Conservation (phyloP, 495 filamentous ascomycete species). For the Penicillium verhagenii region DNA sequence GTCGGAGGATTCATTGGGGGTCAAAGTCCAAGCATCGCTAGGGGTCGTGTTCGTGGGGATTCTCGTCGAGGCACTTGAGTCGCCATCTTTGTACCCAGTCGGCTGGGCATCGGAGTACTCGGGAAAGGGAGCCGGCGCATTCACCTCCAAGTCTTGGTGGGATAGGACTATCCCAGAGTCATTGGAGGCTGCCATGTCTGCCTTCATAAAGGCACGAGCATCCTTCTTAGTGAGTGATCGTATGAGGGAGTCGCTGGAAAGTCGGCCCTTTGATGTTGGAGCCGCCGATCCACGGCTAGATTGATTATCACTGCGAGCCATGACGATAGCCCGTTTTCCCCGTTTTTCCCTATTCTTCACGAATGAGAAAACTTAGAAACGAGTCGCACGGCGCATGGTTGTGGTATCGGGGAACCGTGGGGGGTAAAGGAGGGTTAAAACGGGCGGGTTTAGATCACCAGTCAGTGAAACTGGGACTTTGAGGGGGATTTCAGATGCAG, state of each 20-base stretch:
- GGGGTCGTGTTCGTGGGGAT: conserved; percentile 10
- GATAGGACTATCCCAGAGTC: conserved; percentile 14
- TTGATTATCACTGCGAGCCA: conserved; percentile 26
- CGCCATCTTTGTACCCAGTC: conserved; percentile 5
- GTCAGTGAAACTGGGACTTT: background rate
- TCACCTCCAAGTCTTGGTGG: conserved; percentile 9
- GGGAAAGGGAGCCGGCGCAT: conserved; percentile 19
- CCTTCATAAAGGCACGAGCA: conserved; percentile 5
- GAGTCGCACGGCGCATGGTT: conserved; percentile 21
- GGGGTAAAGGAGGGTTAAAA: background rate
- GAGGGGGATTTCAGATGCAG: background rate
- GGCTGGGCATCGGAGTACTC: conserved; percentile 16
- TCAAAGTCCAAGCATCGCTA: conserved; percentile 11
- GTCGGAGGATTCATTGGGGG: conserved; percentile 18
- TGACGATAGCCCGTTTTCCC: conserved; percentile 12
- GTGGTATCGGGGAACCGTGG: background rate
- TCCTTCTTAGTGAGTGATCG: conserved; percentile 10
- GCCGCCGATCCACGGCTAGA: conserved; percentile 20
- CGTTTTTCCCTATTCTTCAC: conserved; percentile 9
- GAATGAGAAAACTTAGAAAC: conserved; percentile 10
- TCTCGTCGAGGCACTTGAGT: conserved; percentile 11
- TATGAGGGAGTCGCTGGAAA: conserved; percentile 13
- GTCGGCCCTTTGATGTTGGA: conserved; percentile 13
- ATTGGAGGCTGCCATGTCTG: conserved; percentile 4
- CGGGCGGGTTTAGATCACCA: background rate